phyloP scores from a whole-genome alignment of 140 eudicot genomes.

The Anethum foeniculum region DNA sequence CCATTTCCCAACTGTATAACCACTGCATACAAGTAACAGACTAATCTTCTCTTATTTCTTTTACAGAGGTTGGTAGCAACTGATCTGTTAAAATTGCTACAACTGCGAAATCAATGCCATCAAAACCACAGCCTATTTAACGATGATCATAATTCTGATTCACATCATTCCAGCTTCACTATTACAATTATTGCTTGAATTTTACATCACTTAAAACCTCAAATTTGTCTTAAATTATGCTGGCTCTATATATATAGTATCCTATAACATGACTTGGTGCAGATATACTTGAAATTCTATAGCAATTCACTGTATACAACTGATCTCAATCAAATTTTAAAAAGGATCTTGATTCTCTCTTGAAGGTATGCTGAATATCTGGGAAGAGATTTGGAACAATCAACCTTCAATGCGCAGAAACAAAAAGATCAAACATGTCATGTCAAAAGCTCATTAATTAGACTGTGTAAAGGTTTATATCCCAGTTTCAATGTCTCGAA shows the following conservation, averaged over 20 bases:
- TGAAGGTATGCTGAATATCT: background rate
- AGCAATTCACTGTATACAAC: background rate
- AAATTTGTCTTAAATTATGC: background rate
- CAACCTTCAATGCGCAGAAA: background rate
- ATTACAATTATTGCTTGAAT: background rate
- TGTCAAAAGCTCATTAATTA: background rate
- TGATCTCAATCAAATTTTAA: background rate
- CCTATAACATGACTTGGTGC: background rate
- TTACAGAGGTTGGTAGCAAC: too few species aligned
- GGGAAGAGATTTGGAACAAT: background rate
- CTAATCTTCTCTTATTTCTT: too few species aligned
- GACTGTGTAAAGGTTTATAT: background rate
- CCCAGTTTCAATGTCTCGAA: background rate
- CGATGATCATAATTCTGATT: background rate
- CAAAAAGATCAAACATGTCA: background rate
- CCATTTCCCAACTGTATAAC: too few species aligned
- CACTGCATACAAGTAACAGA: too few species aligned
- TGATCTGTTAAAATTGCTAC: background rate
- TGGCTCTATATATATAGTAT: background rate
- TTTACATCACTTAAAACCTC: background rate
- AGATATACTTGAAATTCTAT: background rate
- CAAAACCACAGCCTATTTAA: background rate
- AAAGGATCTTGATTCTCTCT: background rate
- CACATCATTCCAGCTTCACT: background rate
- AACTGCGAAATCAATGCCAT: background rate